Evolutionary conservation across 139 green algal genomes (phyloP).

Genomic region (Asterochloris erici): DNA sequence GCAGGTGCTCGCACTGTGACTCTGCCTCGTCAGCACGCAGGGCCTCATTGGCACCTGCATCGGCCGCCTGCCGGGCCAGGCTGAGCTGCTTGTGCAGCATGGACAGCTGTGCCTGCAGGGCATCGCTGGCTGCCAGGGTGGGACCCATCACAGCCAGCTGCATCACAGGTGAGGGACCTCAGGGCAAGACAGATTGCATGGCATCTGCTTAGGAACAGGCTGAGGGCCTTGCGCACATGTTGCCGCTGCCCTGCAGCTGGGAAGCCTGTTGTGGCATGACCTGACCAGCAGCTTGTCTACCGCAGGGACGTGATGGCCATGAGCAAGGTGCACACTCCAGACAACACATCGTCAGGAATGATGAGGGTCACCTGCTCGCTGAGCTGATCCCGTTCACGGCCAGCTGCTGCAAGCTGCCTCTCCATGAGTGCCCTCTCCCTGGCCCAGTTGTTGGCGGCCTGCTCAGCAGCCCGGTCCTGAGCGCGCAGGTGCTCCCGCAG

Average conservation of each 20-base stretch:
- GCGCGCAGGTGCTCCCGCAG: neutral
- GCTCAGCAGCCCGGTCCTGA: neutral
- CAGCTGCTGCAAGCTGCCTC: conserved; percentile 1
- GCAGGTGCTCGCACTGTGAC: neutral
- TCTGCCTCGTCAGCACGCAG: neutral
- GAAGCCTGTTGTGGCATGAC: no score
- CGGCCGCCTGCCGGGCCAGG: neutral
- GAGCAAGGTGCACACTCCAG: no score
- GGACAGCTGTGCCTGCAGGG: conserved; percentile 7
- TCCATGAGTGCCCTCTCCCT: neutral
- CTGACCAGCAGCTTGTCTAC: no score
- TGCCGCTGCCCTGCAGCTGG: no score
- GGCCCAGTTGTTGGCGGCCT: neutral
- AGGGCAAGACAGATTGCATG: neutral
- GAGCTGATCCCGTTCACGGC: conserved; percentile 11
- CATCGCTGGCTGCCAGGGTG: neutral
- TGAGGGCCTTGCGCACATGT: no score
- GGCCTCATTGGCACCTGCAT: conserved; percentile 13
- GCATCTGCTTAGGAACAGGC: no score
- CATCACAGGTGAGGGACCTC: neutral
- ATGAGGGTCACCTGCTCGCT: conserved; percentile 5
- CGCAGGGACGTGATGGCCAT: no score
- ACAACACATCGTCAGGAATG: no score
- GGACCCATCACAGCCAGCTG: conserved; percentile 7
- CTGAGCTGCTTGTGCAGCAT: neutral